These are phyloP conservation scores for Oryza australiensis DNA, from an alignment of 176 grass and related monocot genomes.

Conservation along the genomic window DNA sequence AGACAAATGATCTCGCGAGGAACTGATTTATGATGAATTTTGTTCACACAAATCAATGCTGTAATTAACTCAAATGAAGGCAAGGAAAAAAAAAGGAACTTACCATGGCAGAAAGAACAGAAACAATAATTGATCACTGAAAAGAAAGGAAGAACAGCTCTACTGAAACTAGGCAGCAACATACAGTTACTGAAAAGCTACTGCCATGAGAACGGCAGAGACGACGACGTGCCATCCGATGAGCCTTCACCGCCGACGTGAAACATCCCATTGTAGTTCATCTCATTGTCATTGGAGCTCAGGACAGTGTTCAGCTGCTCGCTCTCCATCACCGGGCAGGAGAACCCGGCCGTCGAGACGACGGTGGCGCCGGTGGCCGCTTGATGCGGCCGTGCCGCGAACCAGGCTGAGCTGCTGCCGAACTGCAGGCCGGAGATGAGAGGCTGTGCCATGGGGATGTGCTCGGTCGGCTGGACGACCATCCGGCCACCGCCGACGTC, in stretches of 20 bases:
- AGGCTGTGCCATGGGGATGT: constrained; percentile 52
- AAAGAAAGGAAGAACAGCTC: background rate
- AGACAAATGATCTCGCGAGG: background rate
- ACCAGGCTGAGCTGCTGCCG: constrained; percentile 42
- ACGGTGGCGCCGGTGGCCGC: background rate
- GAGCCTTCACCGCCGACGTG: constrained; percentile 54
- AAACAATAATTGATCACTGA: constrained; percentile 22
- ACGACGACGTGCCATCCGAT: constrained; percentile 45
- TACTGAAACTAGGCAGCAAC: constrained; percentile 6
- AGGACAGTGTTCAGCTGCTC: constrained; percentile 44
- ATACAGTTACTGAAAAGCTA: constrained; percentile 29
- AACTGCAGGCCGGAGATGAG: constrained; percentile 53
- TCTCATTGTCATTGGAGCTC: constrained; percentile 34
- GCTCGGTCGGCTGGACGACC: constrained; percentile 50
- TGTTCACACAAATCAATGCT: constrained; percentile 40
- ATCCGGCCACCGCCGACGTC: constrained; percentile 37
- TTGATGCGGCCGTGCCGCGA: constrained; percentile 28
- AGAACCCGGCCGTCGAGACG: constrained; percentile 30
- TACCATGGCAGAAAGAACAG: constrained; percentile 19
- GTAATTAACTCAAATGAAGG: constrained; percentile 8
- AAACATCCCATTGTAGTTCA: constrained; percentile 56
- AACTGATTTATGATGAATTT: constrained; percentile 38
- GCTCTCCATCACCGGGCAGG: constrained; percentile 38
- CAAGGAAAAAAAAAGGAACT: background rate
- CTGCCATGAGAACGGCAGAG: constrained; percentile 63